Evolutionary conservation across 1,284 basidiomycete genomes (phyloP).

Genomic region (Pascua sp.): DNA sequence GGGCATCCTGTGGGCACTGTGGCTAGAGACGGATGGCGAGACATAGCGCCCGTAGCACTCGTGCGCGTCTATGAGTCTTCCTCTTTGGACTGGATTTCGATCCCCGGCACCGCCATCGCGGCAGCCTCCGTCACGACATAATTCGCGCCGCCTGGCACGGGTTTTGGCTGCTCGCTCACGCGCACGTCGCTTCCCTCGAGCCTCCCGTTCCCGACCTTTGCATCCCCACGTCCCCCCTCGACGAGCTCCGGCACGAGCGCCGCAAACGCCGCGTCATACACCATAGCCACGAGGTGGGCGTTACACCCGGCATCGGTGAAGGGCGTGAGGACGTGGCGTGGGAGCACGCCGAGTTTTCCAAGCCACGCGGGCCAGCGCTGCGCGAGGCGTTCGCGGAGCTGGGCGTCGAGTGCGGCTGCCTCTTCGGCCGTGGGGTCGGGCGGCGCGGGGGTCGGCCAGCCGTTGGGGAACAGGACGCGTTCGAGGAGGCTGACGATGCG

Average conservation of each 20-base stretch:
- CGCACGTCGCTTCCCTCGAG: no score
- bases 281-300: slow-evolving; percentile 38
- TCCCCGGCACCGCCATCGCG: no score
- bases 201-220: no score
- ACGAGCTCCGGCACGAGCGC: slow-evolving; percentile 34
- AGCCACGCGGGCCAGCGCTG: not conserved
- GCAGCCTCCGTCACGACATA: no score
- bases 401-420: slow-evolving; percentile 7
- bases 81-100: no score
- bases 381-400: not conserved
- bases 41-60: no score
- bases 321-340: slow-evolving; percentile 20
- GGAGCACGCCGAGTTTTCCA: not conserved
- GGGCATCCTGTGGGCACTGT: no score
- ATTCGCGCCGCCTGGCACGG: no score
- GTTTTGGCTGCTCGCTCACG: no score
- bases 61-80: no score
- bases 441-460: slow-evolving; percentile 37
- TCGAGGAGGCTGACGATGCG: slow-evolving; percentile 28
- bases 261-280: slow-evolving; percentile 29
- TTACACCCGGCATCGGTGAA: slow-evolving; percentile 38
- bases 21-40: no score
- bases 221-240: not conserved
- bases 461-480: slow-evolving; percentile 40
- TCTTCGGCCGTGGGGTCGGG: slow-evolving; percentile 40